phyloP scores from a whole-genome alignment of 164 flowering plant species.

The Aristolochia contorta region DNA sequence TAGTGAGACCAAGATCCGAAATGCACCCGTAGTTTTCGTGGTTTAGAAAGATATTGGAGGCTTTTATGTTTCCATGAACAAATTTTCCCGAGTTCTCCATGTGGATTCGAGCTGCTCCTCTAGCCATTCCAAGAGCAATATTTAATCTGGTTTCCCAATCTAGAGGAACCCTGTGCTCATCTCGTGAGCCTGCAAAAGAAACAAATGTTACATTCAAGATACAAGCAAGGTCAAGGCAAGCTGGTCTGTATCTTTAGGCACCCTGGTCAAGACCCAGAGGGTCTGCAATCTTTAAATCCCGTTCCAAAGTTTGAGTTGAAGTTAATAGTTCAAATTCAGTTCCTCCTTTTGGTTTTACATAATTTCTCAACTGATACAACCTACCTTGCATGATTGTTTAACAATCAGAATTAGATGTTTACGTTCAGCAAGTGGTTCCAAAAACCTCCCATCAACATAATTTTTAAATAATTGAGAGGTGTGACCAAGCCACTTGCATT shows the following conservation, averaged over 20 bases:
- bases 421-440: too few species aligned
- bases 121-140: constrained; percentile 46
- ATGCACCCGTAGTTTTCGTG: constrained; percentile 52
- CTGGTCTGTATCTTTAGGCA: neutral
- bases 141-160: constrained; percentile 65
- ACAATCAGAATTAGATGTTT: too few species aligned
- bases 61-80: constrained; percentile 65
- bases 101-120: constrained; percentile 56
- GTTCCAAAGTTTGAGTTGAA: too few species aligned
- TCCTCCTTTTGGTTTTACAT: too few species aligned
- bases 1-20: constrained; percentile 62
- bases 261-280: neutral
- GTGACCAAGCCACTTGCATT: too few species aligned
- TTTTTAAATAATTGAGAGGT: too few species aligned
- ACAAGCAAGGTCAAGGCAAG: neutral
- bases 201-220: constrained; percentile 22
- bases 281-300: too few species aligned
- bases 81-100: constrained; percentile 32
- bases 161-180: constrained; percentile 37
- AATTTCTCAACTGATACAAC: too few species aligned
- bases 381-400: too few species aligned
- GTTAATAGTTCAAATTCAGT: too few species aligned
- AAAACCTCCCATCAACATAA: too few species aligned
- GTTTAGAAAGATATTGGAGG: constrained; percentile 80
- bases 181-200: constrained; percentile 33